Evolutionary conservation across 495 filamentous ascomycete genomes (phyloP).

Genomic region (Arthonia radiata): DNA sequence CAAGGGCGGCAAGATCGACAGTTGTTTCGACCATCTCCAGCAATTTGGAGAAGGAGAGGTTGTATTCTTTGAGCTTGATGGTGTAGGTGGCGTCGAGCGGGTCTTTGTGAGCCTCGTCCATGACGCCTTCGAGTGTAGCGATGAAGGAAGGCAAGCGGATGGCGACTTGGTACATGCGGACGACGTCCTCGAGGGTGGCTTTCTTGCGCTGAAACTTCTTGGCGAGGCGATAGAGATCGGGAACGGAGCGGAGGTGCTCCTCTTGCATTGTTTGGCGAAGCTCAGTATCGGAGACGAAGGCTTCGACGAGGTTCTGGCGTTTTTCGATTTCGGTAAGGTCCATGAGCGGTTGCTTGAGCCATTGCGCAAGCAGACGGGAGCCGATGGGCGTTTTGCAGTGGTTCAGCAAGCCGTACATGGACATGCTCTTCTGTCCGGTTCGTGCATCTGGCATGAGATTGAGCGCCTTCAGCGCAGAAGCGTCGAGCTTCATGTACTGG

Average conservation of each 20-base stretch:
- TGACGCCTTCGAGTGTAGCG: slow-evolving; percentile 66
- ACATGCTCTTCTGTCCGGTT: slow-evolving; percentile 96
- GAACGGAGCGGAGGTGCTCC: slow-evolving; percentile 79
- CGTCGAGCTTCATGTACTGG: slow-evolving; percentile 97
- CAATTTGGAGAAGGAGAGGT: slow-evolving; percentile 58
- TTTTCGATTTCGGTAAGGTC: slow-evolving; percentile 69
- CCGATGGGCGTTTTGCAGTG: slow-evolving; percentile 95
- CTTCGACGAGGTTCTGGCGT: slow-evolving; percentile 82
- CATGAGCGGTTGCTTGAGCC: slow-evolving; percentile 97
- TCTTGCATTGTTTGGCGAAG: slow-evolving; percentile 95
- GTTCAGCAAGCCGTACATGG: slow-evolving; percentile 76
- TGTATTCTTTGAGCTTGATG: slow-evolving; percentile 47
- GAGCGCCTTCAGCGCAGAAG: slow-evolving; percentile 74
- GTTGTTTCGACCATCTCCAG: slow-evolving; percentile 98
- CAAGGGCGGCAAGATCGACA: slow-evolving; percentile 82
- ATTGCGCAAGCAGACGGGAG: slow-evolving; percentile 74
- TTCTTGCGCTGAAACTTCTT: slow-evolving; percentile 84
- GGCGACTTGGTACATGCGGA: slow-evolving; percentile 79
- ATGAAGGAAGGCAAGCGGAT: slow-evolving; percentile 83
- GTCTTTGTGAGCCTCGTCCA: slow-evolving; percentile 83
- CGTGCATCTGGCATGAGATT: slow-evolving; percentile 92
- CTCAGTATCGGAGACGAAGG: slow-evolving; percentile 82
- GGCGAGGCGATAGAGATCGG: slow-evolving; percentile 77
- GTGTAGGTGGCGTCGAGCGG: slow-evolving; percentile 77
- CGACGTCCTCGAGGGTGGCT: slow-evolving; percentile 86